Conservation (phyloP, 306 rosid species). For the Betula pendula region DNA sequence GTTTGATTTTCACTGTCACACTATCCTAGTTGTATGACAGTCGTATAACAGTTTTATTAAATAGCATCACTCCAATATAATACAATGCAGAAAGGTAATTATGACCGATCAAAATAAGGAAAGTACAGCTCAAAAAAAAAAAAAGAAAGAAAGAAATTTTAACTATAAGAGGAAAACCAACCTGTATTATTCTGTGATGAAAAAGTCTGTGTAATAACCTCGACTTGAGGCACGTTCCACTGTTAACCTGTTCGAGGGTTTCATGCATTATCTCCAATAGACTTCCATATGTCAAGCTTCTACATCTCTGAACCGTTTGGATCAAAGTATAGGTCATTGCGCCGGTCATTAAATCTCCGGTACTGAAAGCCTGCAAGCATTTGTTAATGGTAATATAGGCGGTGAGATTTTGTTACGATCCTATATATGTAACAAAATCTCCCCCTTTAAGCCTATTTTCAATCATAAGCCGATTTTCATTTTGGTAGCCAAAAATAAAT, state of each 20-base stretch:
- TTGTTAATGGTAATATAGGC: constrained; percentile 13
- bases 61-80: too few species aligned
- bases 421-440: too few species aligned
- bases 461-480: too few species aligned
- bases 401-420: too few species aligned
- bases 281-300: constrained; percentile 41
- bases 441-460: too few species aligned
- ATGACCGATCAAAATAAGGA: too few species aligned
- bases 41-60: too few species aligned
- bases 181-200: constrained; percentile 52
- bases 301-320: constrained; percentile 22
- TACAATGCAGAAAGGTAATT: too few species aligned
- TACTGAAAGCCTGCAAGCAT: constrained; percentile 54
- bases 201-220: constrained; percentile 35
- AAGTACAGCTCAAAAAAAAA: too few species aligned
- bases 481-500: too few species aligned
- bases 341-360: constrained; percentile 61
- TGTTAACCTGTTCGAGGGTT: constrained; percentile 23
- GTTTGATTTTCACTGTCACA: too few species aligned
- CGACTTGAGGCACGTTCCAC: constrained; percentile 29
- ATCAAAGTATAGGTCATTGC: constrained; percentile 63
- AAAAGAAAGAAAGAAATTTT: background rate
- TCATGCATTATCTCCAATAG: constrained; percentile 39
- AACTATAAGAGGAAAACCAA: constrained; percentile 9
- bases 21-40: too few species aligned